Evolutionary conservation across 139 green algal genomes (phyloP), one percentile per base, ranked within the genome.

Genomic region (Volvox reticuliferus): DNA sequence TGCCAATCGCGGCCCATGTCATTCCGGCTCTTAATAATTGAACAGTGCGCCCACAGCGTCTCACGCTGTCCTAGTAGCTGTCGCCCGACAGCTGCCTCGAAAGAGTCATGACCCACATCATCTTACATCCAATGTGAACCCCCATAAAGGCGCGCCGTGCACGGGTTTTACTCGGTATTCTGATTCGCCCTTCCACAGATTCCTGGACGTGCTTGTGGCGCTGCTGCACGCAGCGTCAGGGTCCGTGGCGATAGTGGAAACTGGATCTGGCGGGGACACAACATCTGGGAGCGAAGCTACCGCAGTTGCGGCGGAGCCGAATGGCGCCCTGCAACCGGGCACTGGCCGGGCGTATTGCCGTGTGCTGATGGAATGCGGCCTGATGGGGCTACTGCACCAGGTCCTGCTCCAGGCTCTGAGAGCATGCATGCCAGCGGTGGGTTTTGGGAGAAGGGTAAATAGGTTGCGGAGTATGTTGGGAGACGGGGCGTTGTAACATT

Each of bases 181-280:
- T 9, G 44, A 55, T 55, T 55, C 30, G 17, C 75, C 30, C 32
- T 5, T 35, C 32, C 75, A 55, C 35, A 88, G 83, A 68, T 80
- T 44, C 35, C 83, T 88, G 1, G 83, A 88, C 83, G 2, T 33
- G 26, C 22, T 88, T 16, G 83, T 88, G 5, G 35, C 83, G 2
- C 67, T 88, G 67, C 83, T 88, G 83, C 83, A 88, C 83, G 83
- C 83, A 36, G 68, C 83, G 2, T 73, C 83, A 9, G 36, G 62
- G 61, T 62, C 81, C 0, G 55, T 22, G 6, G 62, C 81, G 44
- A 55, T 9, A 9, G 44, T 55, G 44, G 44, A 55, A 55, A 55
- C 44, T 9, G 44, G 44, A 55, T 55, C 44, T 9, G 19, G 55
- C 30, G 28, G 80, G 14, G 55, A 13, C 80, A 50, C 33, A 30